Base-by-base conservation (phyloP, 257 asterid genomes). In the Asclepias syriaca region DNA sequence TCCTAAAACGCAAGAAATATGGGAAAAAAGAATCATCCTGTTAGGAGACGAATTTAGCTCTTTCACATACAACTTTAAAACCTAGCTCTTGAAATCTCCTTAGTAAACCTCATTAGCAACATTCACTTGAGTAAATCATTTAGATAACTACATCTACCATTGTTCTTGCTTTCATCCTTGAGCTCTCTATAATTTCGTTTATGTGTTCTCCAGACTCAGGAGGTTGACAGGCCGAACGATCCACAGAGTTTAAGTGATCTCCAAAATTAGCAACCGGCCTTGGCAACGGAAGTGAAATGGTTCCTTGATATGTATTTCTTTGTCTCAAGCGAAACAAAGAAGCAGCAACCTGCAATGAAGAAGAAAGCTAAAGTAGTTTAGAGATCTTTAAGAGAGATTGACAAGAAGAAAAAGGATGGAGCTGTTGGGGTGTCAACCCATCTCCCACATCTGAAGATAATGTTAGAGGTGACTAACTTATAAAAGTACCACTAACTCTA, bases 121-220 rank as follows among this genome's bases (percentile, higher is more conserved):
- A 49, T 49, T 13, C 53, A 49, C 53, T 10, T 49, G 4, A 49
- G 53, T n/a, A n/a, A n/a, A n/a, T n/a, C n/a, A n/a, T n/a, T n/a
- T n/a, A n/a, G n/a, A n/a, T n/a, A n/a, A n/a, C n/a, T n/a, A 88
- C 90, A 82, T 89, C 88, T 60, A 93, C 97, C 94, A 91, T 87
- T 27, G 82, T 80, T 65, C 82, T 84, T 71, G 98, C 96, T 85
- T 93, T 91, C 67, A 82, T 74, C 78, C 80, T 88, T 63, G 98
- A 93, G 78, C 88, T 79, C 81, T 89, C 95, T 80, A 87, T 79
- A 73, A 91, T 89, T 81, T 93, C 98, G 43, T 81, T 87, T 72
- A 83, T 88, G 67, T 84, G 88, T 40, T 84, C 72, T 65, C 90
- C 92, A 56, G 83, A 72, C 78, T 90, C 97, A 3, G 82, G 84